Conservation (phyloP, 495 filamentous ascomycete species). For the Neurospora sp. region DNA sequence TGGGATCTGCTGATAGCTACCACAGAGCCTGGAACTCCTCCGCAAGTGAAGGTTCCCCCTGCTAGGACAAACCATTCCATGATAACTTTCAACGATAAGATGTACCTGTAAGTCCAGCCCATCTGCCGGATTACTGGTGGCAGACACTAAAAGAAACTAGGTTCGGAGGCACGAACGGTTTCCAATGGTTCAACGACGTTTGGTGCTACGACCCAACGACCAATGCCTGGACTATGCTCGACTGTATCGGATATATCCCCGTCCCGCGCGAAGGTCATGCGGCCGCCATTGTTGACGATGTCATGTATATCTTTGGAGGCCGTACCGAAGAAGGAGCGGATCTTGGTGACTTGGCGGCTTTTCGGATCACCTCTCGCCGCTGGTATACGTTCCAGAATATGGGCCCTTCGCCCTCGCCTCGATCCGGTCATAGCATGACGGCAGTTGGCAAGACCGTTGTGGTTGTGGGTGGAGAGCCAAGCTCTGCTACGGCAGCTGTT, state of each 20-base stretch:
- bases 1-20: constrained; percentile 87
- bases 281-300: constrained; percentile 83
- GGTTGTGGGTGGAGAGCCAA: constrained; percentile 88
- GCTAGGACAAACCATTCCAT: constrained; percentile 92
- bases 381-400: constrained; percentile 99
- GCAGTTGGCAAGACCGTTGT: constrained; percentile 84
- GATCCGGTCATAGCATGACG: constrained; percentile 97
- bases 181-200: constrained; percentile 96
- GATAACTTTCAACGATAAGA: constrained; percentile 83
- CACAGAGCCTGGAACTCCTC: constrained; percentile 55
- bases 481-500: constrained; percentile 68
- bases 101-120: constrained; percentile 66
- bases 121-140: neutral
- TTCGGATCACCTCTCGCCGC: constrained; percentile 78
- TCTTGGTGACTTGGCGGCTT: constrained; percentile 88
- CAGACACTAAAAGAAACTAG: constrained; percentile 29
- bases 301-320: constrained; percentile 99
- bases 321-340: constrained; percentile 86
- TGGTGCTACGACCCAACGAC: constrained; percentile 85
- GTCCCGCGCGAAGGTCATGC: constrained; percentile 90
- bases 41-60: constrained; percentile 65
- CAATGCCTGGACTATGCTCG: constrained; percentile 75
- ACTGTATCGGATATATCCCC: constrained; percentile 96
- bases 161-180: constrained; percentile 92
- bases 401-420: constrained; percentile 87